Percentiles rank a stretch among this genome's conserved stretches.
These are phyloP conservation scores for Davidsoniella eucalypti DNA, from an alignment of 2,329 filamentous ascomycete genomes.

Conservation along the genomic window DNA sequence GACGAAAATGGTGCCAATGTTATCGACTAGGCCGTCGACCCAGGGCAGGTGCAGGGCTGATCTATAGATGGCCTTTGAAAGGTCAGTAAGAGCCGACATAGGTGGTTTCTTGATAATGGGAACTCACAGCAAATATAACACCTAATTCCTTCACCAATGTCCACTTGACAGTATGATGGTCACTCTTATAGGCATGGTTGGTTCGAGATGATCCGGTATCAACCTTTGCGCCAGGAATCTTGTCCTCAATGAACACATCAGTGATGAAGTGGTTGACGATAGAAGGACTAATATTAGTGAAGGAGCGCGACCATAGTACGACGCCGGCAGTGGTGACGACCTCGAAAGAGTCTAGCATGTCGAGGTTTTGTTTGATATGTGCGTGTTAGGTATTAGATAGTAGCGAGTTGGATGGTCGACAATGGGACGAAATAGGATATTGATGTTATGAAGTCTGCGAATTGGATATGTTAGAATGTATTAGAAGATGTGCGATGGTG, in stretches of 20 bases:
- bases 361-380: constrained; percentile 12
- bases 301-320: constrained; percentile 87
- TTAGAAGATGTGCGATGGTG: neutral
- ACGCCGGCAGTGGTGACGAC: constrained; percentile 92
- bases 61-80: constrained; percentile 72
- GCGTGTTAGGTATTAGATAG: neutral
- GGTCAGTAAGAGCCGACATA: neutral
- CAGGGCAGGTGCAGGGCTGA: constrained; percentile 88
- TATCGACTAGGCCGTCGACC: constrained; percentile 93
- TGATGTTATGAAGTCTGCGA: neutral
- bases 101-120: too few relatives aligned
- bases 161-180: constrained; percentile 93
- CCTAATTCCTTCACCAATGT: constrained; percentile 82
- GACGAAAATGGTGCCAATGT: constrained; percentile 82
- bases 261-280: constrained; percentile 89
- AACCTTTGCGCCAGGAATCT: constrained; percentile 44
- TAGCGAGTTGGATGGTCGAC: constrained; percentile 5
- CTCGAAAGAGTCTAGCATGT: constrained; percentile 92
- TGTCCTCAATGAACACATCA: constrained; percentile 96
- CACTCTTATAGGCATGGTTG: constrained; percentile 68
- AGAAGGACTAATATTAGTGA: constrained; percentile 60
- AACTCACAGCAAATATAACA: constrained; percentile 73
- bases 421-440: constrained; percentile 7
- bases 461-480: neutral
- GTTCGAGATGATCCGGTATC: constrained; percentile 40